Evolutionary conservation across 1,284 basidiomycete species (phyloP), one percentile per base, ranked within the genome.

Genomic region (Irpex lacteus): DNA sequence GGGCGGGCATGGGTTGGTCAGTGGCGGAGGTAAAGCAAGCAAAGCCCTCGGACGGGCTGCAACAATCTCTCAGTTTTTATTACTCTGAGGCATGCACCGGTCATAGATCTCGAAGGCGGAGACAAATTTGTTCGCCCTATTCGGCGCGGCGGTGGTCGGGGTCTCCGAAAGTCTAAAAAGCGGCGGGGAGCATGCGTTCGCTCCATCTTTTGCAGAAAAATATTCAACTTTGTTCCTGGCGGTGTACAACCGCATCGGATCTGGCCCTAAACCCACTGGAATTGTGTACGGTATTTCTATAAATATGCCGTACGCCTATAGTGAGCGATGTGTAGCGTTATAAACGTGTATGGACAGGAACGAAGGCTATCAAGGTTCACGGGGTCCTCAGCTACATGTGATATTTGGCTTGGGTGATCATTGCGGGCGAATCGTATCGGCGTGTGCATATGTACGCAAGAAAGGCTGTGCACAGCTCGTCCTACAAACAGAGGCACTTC

Each of bases 1-100:
- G 59, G 32, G 57, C 47, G 18, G 65, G 65, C 65, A 66, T 66
- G 40, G 40, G 38, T 15, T 4, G 8, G 40, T 44, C 11, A 15
- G 40, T 44, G 40, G 8, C 15, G 15, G 40, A 44, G 40, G 40
- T 15, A 15, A 15, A 44, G 15, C 40, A 15, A 44, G 40, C 26
- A 26, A 26, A 26, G 26, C 26, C 8, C 40, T 44, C 15, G 8
- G 40, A 15, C 40, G 40, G 40, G 40, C 40, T 15, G 8, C 40
- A 44, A 44, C 40, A 44, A 44, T 44, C 40, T 44, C 40, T 44
- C 40, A 44, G 40, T 44, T 44, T 44, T 44, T 44, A 44, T 44
- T 9, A 44, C 40, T 44, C 40, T 9, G 15, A 15, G 40, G 40
- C 11, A 44, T 44, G 40, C 40, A 26, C 26, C 26, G 26, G 26